These are phyloP conservation scores for Hypoxylon intermedium DNA, from an alignment of 495 filamentous ascomycete genomes.

Conservation along the genomic window DNA sequence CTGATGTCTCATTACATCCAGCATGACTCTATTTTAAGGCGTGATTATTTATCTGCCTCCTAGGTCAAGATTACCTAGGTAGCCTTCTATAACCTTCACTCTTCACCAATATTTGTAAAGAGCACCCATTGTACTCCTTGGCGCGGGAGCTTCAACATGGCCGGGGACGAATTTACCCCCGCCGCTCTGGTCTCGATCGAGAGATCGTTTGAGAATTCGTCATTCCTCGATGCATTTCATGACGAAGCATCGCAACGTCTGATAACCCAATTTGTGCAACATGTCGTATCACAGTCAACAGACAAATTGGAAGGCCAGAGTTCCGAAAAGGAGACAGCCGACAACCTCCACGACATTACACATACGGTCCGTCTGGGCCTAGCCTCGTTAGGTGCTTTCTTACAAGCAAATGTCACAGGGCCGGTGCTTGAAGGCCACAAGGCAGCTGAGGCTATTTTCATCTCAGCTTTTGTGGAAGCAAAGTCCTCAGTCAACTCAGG, in stretches of 20 bases:
- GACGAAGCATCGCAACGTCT: conserved; percentile 8
- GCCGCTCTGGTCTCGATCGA: conserved; percentile 22
- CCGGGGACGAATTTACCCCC: conserved; percentile 14
- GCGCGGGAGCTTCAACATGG: conserved; percentile 7
- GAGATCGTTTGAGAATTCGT: conserved; percentile 16
- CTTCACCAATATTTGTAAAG: too few relatives aligned
- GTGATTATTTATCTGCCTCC: too few relatives aligned
- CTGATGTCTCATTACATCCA: not conserved
- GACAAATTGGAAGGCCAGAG: not conserved
- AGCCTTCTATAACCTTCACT: too few relatives aligned
- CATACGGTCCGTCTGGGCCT: conserved; percentile 58
- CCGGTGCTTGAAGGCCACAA: conserved; percentile 67
- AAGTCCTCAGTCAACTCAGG: not conserved
- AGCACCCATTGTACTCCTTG: too few relatives aligned
- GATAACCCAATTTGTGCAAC: conserved; percentile 20
- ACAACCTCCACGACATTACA: not conserved
- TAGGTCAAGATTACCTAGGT: too few relatives aligned
- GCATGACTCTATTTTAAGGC: too few relatives aligned
- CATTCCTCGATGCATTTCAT: conserved; percentile 18
- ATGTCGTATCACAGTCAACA: conserved; percentile 2
- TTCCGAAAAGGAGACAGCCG: not conserved
- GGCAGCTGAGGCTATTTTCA: conserved; percentile 39
- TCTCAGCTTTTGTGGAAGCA: conserved; percentile 21
- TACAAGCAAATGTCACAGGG: conserved; percentile 92
- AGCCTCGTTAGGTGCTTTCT: conserved; percentile 79